These are phyloP conservation scores for Houttuynia cordata DNA, from an alignment of 164 flowering plant genomes.

Conservation along the genomic window DNA sequence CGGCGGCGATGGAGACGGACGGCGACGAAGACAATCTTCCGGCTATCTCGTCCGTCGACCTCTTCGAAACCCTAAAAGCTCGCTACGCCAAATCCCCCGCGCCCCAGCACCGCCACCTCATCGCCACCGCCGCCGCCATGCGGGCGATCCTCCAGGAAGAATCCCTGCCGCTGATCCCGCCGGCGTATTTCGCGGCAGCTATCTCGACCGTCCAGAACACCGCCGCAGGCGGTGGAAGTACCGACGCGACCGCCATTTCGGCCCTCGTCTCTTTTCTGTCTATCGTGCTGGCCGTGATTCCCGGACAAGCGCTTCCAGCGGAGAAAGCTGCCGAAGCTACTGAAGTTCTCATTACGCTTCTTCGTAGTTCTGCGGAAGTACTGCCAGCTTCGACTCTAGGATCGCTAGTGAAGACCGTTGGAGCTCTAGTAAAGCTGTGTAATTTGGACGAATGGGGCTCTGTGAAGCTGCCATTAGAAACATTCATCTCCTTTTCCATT, in stretches of 20 bases:
- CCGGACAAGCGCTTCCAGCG: conserved; percentile 21
- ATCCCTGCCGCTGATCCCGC: conserved; percentile 54
- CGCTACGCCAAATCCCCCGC: conserved; percentile 82
- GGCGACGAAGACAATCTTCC: conserved; percentile 4
- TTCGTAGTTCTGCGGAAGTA: conserved; percentile 14
- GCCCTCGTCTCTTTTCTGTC: conserved; percentile 58
- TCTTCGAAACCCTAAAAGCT: conserved; percentile 52
- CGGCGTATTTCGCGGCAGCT: conserved; percentile 76
- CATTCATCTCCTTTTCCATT: conserved; percentile 38
- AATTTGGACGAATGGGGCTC: conserved; percentile 57
- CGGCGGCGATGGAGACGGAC: conserved; percentile 1
- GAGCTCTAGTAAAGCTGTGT: conserved; percentile 44
- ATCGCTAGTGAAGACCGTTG: conserved; percentile 60
- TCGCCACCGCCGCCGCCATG: conserved; percentile 81
- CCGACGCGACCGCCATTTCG: conserved; percentile 31
- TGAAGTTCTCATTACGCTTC: conserved; percentile 26
- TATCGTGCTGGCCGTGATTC: conserved; percentile 43
- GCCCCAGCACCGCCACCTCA: conserved; percentile 82
- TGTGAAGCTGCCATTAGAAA: conserved; percentile 33
- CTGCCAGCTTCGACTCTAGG: conserved; percentile 36
- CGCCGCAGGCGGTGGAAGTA: conserved; percentile 1
- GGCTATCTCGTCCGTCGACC: conserved; percentile 18
- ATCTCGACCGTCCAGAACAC: conserved; percentile 36
- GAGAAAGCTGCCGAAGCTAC: conserved; percentile 55
- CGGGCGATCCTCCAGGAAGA: conserved; percentile 52